These are phyloP conservation scores for Triticum dicoccoides DNA, from an alignment of 176 grass and related monocot species.

Conservation along the genomic window DNA sequence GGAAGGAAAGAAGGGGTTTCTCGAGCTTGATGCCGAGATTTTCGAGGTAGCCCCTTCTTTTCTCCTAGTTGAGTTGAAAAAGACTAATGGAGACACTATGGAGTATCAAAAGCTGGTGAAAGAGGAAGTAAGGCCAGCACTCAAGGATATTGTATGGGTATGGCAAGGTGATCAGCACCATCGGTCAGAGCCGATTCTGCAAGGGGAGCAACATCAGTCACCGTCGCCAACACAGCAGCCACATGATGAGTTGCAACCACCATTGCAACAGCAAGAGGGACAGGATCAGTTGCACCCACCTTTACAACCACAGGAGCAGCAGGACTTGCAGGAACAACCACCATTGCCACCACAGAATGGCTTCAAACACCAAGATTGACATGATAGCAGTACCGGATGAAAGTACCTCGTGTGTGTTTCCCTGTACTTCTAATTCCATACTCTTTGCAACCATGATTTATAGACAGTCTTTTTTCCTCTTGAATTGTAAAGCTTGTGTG, in stretches of 20 bases:
- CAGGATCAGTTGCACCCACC: constrained; percentile 1
- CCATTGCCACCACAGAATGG: constrained; percentile 3
- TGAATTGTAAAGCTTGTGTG: constrained; percentile 35
- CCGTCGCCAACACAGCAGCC: neutral
- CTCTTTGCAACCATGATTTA: neutral
- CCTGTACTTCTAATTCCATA: constrained; percentile 1
- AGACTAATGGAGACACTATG: constrained; percentile 69
- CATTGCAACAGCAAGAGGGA: constrained; percentile 19
- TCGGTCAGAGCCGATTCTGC: constrained; percentile 19
- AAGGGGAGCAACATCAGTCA: constrained; percentile 17
- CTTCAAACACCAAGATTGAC: neutral
- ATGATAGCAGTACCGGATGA: neutral
- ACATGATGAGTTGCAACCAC: constrained; percentile 10
- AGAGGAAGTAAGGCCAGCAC: constrained; percentile 77
- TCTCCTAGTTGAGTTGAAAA: constrained; percentile 85
- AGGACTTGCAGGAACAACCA: neutral
- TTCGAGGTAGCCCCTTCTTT: constrained; percentile 76
- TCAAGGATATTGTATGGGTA: constrained; percentile 87
- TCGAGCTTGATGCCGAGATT: constrained; percentile 75
- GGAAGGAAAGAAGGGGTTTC: constrained; percentile 82
- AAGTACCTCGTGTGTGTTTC: neutral
- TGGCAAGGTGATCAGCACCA: constrained; percentile 68
- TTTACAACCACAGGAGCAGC: constrained; percentile 6
- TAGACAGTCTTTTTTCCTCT: neutral
- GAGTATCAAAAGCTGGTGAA: constrained; percentile 80